Conservation (phyloP, 352 stramenopile species). For the Globisporangium nagaii region DNA sequence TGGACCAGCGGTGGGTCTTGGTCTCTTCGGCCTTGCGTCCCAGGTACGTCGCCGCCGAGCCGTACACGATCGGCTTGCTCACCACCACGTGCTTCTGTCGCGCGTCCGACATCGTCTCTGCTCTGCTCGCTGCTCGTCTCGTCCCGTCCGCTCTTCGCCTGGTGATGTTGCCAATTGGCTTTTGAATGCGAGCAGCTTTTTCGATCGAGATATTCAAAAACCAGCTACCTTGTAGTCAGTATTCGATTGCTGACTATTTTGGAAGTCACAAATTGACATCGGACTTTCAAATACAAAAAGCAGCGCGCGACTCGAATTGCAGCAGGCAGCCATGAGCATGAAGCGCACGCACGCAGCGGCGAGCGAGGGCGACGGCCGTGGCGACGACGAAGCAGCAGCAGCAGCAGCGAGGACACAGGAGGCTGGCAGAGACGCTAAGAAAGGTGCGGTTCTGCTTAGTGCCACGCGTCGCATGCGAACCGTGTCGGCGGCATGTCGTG, state of each 20-base stretch:
- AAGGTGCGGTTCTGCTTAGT: neutral
- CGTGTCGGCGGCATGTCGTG: neutral
- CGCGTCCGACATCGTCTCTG: conserved; percentile 63
- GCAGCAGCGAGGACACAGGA: neutral
- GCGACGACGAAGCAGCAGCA: neutral
- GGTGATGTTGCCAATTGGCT: too few relatives aligned
- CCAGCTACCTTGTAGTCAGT: conserved; percentile 1
- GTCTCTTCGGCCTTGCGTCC: conserved; percentile 91
- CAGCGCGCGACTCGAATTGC: neutral
- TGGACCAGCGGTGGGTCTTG: conserved; percentile 93
- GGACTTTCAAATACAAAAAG: conserved; percentile 7
- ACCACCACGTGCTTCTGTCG: conserved; percentile 80
- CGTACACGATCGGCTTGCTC: conserved; percentile 93
- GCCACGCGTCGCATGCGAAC: neutral
- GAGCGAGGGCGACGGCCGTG: neutral
- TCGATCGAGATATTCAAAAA: too few relatives aligned
- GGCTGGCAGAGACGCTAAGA: neutral
- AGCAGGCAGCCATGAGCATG: neutral
- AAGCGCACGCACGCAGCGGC: conserved; percentile 24
- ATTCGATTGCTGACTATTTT: neutral
- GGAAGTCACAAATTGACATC: too few relatives aligned
- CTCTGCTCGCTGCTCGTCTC: too few relatives aligned
- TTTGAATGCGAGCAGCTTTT: neutral
- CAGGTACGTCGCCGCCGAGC: conserved; percentile 91
- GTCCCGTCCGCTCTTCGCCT: neutral